Evolutionary conservation across 202 grass and related monocot genomes (phyloP).

Genomic region (Dendrocalamus latiflorus): DNA sequence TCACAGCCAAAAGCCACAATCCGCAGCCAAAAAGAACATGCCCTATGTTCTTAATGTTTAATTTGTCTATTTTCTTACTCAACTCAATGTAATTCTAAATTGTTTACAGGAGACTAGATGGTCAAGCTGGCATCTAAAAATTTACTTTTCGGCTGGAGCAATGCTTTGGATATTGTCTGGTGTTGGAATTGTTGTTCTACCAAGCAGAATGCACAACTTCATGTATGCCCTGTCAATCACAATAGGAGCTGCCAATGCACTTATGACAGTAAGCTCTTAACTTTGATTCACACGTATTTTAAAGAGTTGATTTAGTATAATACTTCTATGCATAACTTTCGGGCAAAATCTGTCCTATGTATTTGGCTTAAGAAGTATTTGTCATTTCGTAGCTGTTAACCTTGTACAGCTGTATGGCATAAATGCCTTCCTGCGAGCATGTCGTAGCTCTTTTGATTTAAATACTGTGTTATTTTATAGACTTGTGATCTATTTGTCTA

Average conservation of each 20-base stretch:
- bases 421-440: not conserved
- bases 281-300: not conserved
- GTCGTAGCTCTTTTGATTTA: not conserved
- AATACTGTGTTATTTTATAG: not conserved
- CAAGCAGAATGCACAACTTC: constrained; percentile 59
- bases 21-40: too few species aligned
- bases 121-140: too few species aligned
- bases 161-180: constrained; percentile 94
- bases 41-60: constrained; percentile 10
- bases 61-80: too few species aligned
- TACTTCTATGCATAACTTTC: not conserved
- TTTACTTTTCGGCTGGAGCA: too few species aligned
- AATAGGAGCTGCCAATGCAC: constrained; percentile 88
- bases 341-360: too few species aligned
- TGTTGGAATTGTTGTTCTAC: constrained; percentile 74
- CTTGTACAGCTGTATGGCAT: constrained; percentile 11
- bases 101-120: too few species aligned
- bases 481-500: constrained; percentile 8
- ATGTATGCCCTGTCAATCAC: constrained; percentile 77
- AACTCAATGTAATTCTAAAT: too few species aligned
- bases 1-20: too few species aligned
- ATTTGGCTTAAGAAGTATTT: too few species aligned
- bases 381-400: too few species aligned
- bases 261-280: constrained; percentile 77
- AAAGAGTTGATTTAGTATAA: not conserved